Evolutionary conservation across 2,329 filamentous ascomycete species (phyloP).

Genomic region (Pezicula neosporulosa): DNA sequence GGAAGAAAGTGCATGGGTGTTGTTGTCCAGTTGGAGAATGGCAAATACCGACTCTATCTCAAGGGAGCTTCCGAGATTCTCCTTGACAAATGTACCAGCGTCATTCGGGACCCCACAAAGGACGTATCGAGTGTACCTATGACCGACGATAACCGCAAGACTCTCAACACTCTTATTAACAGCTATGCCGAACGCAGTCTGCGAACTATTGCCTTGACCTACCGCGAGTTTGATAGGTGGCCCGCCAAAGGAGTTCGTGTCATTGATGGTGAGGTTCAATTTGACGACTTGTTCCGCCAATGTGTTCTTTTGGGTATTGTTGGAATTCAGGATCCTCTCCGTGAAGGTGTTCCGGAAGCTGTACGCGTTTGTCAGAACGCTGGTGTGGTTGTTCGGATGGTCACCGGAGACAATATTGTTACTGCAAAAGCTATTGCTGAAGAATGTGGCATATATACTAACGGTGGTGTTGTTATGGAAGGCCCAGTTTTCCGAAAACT

Average conservation of each 20-base stretch:
- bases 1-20: conserved; percentile 66
- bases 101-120: conserved; percentile 56
- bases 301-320: conserved; percentile 73
- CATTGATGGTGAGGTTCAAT: conserved; percentile 61
- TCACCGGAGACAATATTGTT: conserved; percentile 68
- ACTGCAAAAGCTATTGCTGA: conserved; percentile 71
- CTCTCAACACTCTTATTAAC: conserved; percentile 51
- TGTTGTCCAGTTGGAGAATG: conserved; percentile 48
- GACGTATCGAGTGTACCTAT: conserved; percentile 50
- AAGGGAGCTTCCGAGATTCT: conserved; percentile 54
- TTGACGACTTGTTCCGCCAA: conserved; percentile 65
- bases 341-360: conserved; percentile 63
- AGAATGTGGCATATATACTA: conserved; percentile 61
- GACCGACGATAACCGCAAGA: conserved; percentile 52
- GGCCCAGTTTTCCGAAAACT: conserved; percentile 64
- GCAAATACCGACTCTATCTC: conserved; percentile 42
- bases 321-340: conserved; percentile 72
- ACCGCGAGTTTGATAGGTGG: conserved; percentile 68
- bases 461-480: conserved; percentile 62
- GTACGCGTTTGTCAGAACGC: conserved; percentile 65
- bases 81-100: conserved; percentile 37
- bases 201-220: conserved; percentile 71
- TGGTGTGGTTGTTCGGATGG: conserved; percentile 71
- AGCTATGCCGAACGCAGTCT: conserved; percentile 64
- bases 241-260: conserved; percentile 55